These are phyloP conservation scores for Trifolium fragiferum DNA, from an alignment of 306 rosid genomes.

Conservation along the genomic window DNA sequence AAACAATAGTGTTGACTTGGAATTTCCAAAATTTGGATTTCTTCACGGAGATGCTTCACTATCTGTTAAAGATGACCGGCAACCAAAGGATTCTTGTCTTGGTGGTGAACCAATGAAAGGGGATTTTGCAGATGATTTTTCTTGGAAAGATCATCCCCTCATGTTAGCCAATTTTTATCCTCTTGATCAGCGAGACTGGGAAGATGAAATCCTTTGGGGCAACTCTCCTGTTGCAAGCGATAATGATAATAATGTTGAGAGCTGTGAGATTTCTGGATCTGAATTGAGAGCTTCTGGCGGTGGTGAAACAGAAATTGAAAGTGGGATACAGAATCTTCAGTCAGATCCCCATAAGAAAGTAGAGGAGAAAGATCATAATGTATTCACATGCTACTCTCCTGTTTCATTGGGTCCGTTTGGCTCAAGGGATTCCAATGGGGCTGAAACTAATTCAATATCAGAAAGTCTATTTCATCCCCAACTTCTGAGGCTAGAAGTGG, in stretches of 20 bases:
- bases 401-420: conserved; percentile 69
- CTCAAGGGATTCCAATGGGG: conserved; percentile 53
- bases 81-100: conserved; percentile 55
- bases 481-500: conserved; percentile 73
- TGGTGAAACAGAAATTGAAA: conserved; percentile 60
- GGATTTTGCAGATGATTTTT: conserved; percentile 43
- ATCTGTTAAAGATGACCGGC: conserved; percentile 46
- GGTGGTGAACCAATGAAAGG: conserved; percentile 77
- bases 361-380: conserved; percentile 49
- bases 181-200: conserved; percentile 95
- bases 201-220: conserved; percentile 84
- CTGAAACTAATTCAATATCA: conserved; percentile 47
- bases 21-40: conserved; percentile 59
- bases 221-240: conserved; percentile 68
- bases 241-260: conserved; percentile 50
- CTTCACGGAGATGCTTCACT: conserved; percentile 54
- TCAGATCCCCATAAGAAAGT: conserved; percentile 43
- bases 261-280: conserved; percentile 68
- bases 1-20: conserved; percentile 53
- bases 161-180: conserved; percentile 61
- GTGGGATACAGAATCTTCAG: conserved; percentile 47
- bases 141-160: conserved; percentile 49
- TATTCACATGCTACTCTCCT: conserved; percentile 47
- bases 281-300: conserved; percentile 59
- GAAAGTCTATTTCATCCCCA: conserved; percentile 78